Percentiles rank a stretch among this genome's conserved stretches.
Evolutionary conservation across 2,329 filamentous ascomycete species (phyloP).

Genomic region (Plectosphaerella plurivora): DNA sequence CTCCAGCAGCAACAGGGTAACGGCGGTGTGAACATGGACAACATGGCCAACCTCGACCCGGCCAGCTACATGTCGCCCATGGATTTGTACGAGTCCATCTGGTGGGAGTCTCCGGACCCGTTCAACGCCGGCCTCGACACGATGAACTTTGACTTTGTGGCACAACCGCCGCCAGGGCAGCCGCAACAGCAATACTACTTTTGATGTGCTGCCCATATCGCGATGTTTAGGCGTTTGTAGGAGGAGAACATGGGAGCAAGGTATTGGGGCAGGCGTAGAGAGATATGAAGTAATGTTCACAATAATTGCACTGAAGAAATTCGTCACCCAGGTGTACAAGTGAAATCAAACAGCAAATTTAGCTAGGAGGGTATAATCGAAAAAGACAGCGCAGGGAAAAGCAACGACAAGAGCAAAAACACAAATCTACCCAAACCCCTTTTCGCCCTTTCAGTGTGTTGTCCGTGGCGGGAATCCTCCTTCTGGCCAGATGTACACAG

Average conservation of each 20-base stretch:
- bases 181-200: constrained; percentile 55
- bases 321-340: not conserved
- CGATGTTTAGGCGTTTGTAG: not conserved
- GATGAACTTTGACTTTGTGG: constrained; percentile 58
- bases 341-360: not conserved
- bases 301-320: not conserved
- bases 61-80: constrained; percentile 60
- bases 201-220: constrained; percentile 16
- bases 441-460: no score
- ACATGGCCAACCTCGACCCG: constrained; percentile 46
- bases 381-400: not conserved
- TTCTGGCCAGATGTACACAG: not conserved
- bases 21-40: not conserved
- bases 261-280: no score
- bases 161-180: constrained; percentile 55
- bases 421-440: no score
- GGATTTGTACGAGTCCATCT: constrained; percentile 65
- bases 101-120: constrained; percentile 59
- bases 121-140: constrained; percentile 52
- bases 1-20: not conserved
- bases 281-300: no score
- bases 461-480: no score
- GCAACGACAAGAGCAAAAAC: no score
- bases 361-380: not conserved
- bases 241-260: not conserved